Percentiles rank a stretch among this genome's conserved stretches.
These are phyloP conservation scores for Viridothelium virens DNA, from an alignment of 495 filamentous ascomycete genomes.

Conservation along the genomic window DNA sequence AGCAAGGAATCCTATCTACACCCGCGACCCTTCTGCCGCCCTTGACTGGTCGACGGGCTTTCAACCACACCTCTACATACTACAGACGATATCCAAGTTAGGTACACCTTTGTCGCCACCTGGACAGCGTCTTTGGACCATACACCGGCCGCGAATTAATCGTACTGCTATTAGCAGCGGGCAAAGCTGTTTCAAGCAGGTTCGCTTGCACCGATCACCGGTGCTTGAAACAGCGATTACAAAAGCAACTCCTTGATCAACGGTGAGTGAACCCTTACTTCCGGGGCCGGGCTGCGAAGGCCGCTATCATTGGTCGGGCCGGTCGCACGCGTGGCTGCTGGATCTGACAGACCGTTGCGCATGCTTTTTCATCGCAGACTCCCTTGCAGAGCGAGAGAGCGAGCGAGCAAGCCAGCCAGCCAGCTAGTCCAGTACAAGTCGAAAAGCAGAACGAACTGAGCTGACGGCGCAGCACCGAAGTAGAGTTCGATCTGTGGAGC, in stretches of 20 bases:
- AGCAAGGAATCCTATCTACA: slow-evolving; percentile 5
- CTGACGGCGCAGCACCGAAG: neutral
- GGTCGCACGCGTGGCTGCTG: slow-evolving; percentile 6
- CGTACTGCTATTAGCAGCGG: slow-evolving; percentile 8
- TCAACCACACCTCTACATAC: neutral
- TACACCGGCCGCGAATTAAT: neutral
- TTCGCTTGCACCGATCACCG: slow-evolving; percentile 7
- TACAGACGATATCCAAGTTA: neutral
- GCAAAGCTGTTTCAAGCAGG: neutral
- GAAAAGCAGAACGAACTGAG: neutral
- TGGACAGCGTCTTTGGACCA: neutral
- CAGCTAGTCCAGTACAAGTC: too few species aligned
- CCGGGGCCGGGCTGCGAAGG: neutral
- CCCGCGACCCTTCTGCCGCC: neutral
- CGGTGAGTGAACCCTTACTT: slow-evolving; percentile 8
- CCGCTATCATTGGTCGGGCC: neutral
- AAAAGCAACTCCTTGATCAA: slow-evolving; percentile 10
- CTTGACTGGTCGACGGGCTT: slow-evolving; percentile 1
- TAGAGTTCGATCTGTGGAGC: neutral
- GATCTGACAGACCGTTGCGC: slow-evolving; percentile 6
- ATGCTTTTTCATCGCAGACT: slow-evolving; percentile 5
- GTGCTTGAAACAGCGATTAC: slow-evolving; percentile 5
- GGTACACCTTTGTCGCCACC: slow-evolving; percentile 8
- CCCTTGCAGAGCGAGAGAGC: neutral
- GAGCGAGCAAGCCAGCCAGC: too few species aligned